Conservation (phyloP, 306 rosid species). For the Glycine tomentella region DNA sequence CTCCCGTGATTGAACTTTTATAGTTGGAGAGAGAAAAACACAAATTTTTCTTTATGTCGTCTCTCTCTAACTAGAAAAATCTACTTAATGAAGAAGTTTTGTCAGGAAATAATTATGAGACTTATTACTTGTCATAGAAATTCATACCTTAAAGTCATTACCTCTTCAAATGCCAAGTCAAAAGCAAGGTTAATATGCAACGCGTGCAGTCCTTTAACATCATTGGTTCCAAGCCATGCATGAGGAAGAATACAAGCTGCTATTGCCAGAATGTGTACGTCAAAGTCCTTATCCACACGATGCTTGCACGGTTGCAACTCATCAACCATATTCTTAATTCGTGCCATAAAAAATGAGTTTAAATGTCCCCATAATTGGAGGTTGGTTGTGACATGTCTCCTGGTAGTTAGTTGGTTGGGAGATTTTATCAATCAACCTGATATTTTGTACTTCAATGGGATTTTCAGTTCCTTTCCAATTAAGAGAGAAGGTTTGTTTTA, state of each 20-base stretch:
- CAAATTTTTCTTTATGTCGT: too few relatives aligned
- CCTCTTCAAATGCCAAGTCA: not conserved
- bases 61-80: too few relatives aligned
- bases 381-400: slow-evolving; percentile 23
- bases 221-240: not conserved
- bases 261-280: not conserved
- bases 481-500: slow-evolving; percentile 18
- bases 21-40: too few relatives aligned
- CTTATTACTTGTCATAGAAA: too few relatives aligned
- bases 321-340: not conserved
- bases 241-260: slow-evolving; percentile 1
- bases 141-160: too few relatives aligned
- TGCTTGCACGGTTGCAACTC: not conserved
- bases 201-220: not conserved
- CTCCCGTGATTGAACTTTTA: too few relatives aligned
- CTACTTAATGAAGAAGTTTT: too few relatives aligned
- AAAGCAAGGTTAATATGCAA: not conserved
- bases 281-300: not conserved
- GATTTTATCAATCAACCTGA: slow-evolving; percentile 3
- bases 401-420: not conserved
- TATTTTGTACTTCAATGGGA: not conserved
- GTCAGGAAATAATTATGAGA: too few relatives aligned
- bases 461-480: slow-evolving; percentile 24
- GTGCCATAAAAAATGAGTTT: slow-evolving; percentile 24
- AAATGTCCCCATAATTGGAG: slow-evolving; percentile 32